A percentile compares a stretch with the other conserved stretches of the same genome.
Conservation (phyloP, 139 green algal genomes). For the Microglena sp. region DNA sequence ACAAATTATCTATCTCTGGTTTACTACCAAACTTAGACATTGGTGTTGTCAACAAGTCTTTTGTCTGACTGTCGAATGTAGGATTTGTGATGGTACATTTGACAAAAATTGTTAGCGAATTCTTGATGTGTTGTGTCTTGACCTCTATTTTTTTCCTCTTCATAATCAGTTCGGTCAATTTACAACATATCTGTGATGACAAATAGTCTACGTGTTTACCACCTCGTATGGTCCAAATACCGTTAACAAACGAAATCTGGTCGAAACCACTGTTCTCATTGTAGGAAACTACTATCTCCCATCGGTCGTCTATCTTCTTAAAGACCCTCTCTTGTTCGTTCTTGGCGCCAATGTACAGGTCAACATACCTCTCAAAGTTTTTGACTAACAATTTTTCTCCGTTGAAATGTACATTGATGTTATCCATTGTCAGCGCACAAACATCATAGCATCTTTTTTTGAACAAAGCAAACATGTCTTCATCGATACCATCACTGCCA, state of each 20-base stretch:
- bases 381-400: background rate
- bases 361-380: constrained; percentile 3
- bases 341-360: background rate
- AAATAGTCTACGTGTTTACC: background rate
- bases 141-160: constrained; percentile 3
- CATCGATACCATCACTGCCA: no score
- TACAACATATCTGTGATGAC: background rate
- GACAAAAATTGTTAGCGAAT: background rate
- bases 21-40: constrained; percentile 1
- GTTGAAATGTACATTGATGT: background rate
- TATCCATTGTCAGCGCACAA: background rate
- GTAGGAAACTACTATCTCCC: no score
- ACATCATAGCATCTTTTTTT: no score
- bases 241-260: no score
- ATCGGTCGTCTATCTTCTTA: no score
- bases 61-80: background rate
- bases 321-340: no score
- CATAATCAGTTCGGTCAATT: background rate
- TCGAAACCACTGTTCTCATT: no score
- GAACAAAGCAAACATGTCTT: no score
- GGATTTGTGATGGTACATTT: background rate
- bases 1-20: background rate
- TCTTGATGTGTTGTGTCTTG: background rate
- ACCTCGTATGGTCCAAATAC: background rate
- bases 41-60: background rate